A percentile compares a stretch with the other conserved stretches of the same genome.
phyloP scores from a whole-genome alignment of 176 grass and related monocot species.

The Aegilops sharonensis region DNA sequence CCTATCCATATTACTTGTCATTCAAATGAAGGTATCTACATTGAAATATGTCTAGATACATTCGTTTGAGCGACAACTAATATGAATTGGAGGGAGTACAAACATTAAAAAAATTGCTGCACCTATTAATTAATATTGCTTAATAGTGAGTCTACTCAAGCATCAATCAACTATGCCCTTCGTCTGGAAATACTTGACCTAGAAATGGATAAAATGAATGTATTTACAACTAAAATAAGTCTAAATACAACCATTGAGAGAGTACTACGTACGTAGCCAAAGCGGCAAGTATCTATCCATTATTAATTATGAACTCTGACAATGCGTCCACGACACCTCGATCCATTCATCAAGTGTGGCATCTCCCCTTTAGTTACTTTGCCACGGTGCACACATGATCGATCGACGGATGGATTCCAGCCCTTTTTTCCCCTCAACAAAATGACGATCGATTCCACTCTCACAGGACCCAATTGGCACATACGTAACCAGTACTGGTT shows the following conservation, averaged over 20 bases:
- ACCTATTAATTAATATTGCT: background rate
- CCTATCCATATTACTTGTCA: no score
- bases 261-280: background rate
- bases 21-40: no score
- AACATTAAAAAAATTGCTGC: background rate
- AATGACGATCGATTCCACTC: background rate
- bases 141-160: background rate
- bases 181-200: no score
- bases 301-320: background rate
- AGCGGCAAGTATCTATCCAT: background rate
- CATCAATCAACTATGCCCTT: background rate
- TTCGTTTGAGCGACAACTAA: no score
- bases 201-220: no score
- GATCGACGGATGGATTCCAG: no score
- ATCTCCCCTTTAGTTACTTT: background rate
- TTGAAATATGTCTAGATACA: no score
- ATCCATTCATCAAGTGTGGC: background rate
- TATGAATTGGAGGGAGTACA: no score
- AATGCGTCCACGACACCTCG: background rate
- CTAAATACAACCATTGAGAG: no score
- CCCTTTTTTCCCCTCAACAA: background rate
- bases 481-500: no score
- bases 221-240: no score
- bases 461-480: background rate
- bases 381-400: background rate